These are phyloP conservation scores for Pleurotus pulmonarius DNA, from an alignment of 768 basidiomycete species.

Conservation along the genomic window DNA sequence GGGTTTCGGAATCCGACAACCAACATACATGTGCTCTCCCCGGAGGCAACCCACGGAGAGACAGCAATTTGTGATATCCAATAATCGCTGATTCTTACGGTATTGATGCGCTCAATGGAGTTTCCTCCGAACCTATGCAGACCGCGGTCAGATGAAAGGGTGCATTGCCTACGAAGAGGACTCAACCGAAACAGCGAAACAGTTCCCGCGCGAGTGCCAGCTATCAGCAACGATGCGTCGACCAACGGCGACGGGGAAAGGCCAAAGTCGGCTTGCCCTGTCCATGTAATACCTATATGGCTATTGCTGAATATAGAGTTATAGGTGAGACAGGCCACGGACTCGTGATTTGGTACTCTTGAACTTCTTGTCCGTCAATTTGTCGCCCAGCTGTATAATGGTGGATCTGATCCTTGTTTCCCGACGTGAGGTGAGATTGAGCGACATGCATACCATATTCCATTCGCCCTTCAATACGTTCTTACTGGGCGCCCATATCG, in stretches of 20 bases:
- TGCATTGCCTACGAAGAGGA: too few species aligned
- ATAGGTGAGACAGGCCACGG: conserved; percentile 7
- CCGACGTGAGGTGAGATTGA: conserved; percentile 15
- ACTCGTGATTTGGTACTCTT: conserved; percentile 55
- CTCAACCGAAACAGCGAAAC: conserved; percentile 55
- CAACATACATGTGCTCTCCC: conserved; percentile 30
- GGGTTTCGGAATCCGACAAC: too few species aligned
- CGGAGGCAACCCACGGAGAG: conserved; percentile 46
- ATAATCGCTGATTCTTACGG: conserved; percentile 36
- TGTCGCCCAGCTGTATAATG: not conserved
- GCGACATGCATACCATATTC: conserved; percentile 42
- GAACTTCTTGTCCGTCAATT: not conserved
- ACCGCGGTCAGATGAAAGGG: too few species aligned
- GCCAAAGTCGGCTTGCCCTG: conserved; percentile 55
- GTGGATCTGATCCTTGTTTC: conserved; percentile 14
- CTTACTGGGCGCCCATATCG: conserved; percentile 62
- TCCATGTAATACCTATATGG: conserved; percentile 65
- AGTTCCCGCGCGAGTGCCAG: conserved; percentile 65
- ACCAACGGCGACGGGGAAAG: conserved; percentile 41
- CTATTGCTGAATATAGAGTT: too few species aligned
- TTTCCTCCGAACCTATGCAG: too few species aligned
- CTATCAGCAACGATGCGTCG: conserved; percentile 65
- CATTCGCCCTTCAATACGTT: conserved; percentile 75
- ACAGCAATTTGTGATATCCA: conserved; percentile 67
- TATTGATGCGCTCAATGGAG: too few species aligned